phyloP scores from a whole-genome alignment of 108 stramenopile genomes.

The Aureococcus anophagefferens region DNA sequence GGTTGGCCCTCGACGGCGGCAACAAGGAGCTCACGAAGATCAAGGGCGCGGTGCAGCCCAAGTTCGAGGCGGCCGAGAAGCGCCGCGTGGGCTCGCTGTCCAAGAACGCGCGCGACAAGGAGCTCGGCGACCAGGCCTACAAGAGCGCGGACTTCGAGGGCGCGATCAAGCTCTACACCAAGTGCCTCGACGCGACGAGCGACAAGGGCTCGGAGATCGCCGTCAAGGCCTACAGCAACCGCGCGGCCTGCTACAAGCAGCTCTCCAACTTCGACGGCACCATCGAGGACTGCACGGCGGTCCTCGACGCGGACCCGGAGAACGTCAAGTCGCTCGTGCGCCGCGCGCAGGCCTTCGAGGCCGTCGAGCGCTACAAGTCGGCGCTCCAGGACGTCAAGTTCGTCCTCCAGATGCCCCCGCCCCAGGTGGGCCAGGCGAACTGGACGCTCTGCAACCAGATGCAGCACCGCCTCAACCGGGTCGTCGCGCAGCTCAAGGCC shows the following conservation, averaged over 20 bases:
- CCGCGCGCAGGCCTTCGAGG: slow-evolving; percentile 97
- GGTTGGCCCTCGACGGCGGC: slow-evolving; percentile 81
- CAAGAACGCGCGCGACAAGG: slow-evolving; percentile 78
- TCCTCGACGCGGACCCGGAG: slow-evolving; percentile 86
- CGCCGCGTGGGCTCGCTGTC: slow-evolving; percentile 65
- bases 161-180: slow-evolving; percentile 82
- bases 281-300: slow-evolving; percentile 85
- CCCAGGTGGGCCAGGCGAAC: slow-evolving; percentile 81
- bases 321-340: slow-evolving; percentile 95
- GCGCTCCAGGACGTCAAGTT: slow-evolving; percentile 94
- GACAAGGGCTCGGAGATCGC: slow-evolving; percentile 65
- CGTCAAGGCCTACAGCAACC: slow-evolving; percentile 88
- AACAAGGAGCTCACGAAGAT: slow-evolving; percentile 74
- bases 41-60: slow-evolving; percentile 75
- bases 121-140: slow-evolving; percentile 84
- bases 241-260: slow-evolving; percentile 99
- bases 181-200: slow-evolving; percentile 71
- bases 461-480: slow-evolving; percentile 81
- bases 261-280: slow-evolving; percentile 95
- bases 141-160: slow-evolving; percentile 57
- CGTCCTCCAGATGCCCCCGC: slow-evolving; percentile 75
- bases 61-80: slow-evolving; percentile 74
- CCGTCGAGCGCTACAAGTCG: slow-evolving; percentile 85
- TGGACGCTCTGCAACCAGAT: slow-evolving; percentile 51
- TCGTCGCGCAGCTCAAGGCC: slow-evolving; percentile 72